Base-by-base conservation (phyloP, 495 filamentous ascomycete genomes). In the Antarctomyces pellizariae region DNA sequence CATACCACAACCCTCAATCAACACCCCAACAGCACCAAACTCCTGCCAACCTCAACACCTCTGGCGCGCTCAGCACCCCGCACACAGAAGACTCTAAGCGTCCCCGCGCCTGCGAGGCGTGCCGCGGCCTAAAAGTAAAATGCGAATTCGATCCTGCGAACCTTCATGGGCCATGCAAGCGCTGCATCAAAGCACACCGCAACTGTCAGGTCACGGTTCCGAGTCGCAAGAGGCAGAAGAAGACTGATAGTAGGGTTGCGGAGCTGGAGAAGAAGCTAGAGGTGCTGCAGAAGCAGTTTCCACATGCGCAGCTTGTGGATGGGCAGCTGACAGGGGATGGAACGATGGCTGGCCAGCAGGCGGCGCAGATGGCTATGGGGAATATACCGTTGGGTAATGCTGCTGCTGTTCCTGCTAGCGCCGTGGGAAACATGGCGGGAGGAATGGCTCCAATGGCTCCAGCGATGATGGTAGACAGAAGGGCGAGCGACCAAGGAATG, bases 251-350 rank as follows among this genome's bases (percentile, higher is more conserved):
- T 32, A 65, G 83, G 20, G 82, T 97, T 5, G 72, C 80, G 8
- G 84, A 93, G 50, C 55, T 97, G 22, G 86, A 97, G 50, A 78
- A 71, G 52, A 91, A 89, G 53, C 83, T 97, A 26, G 79, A 92
- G 52, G 75, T n/a, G n/a, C n/a, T n/a, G n/a, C n/a, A n/a, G n/a
- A n/a, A n/a, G n/a, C n/a, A n/a, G n/a, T n/a, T n/a, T n/a, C n/a
- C n/a, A n/a, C n/a, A n/a, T n/a, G n/a, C n/a, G n/a, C n/a, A n/a
- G n/a, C n/a, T n/a, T n/a, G n/a, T n/a, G n/a, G n/a, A n/a, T n/a
- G n/a, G n/a, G n/a, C n/a, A n/a, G n/a, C n/a, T n/a, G n/a, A n/a
- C n/a, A n/a, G n/a, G n/a, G n/a, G n/a, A n/a, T n/a, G n/a, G n/a
- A n/a, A n/a, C n/a, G n/a, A 90, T 75, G 2, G 77, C 76, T 0